These are phyloP conservation scores for Neurospora sp. DNA, from an alignment of 495 filamentous ascomycete genomes.

Conservation along the genomic window DNA sequence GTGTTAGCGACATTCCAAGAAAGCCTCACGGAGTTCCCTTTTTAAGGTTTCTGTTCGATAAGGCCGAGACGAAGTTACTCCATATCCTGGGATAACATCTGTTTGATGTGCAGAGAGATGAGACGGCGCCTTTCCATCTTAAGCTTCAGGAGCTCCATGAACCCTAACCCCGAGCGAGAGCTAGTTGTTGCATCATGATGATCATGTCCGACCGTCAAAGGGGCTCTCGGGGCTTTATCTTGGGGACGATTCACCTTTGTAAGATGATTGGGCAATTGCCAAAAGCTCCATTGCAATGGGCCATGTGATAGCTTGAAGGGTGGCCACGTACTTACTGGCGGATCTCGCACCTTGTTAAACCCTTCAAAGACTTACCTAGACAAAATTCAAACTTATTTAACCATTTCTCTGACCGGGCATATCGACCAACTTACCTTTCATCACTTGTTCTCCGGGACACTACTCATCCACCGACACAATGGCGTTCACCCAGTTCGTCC, in stretches of 20 bases:
- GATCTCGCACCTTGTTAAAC: background rate
- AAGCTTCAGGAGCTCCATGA: background rate
- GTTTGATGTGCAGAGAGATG: background rate
- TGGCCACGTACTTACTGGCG: background rate
- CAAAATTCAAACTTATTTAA: background rate
- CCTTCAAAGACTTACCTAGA: background rate
- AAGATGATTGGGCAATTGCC: background rate
- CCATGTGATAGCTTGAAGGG: background rate
- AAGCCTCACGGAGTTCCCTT: background rate
- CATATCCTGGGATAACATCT: background rate
- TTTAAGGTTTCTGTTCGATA: background rate
- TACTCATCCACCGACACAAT: slow-evolving; percentile 22
- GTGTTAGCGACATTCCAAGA: background rate
- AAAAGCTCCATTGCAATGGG: background rate
- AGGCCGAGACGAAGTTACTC: background rate
- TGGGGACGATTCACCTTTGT: background rate
- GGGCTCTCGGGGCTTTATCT: background rate
- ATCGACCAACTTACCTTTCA: background rate
- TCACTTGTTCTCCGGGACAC: background rate
- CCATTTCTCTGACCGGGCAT: background rate
- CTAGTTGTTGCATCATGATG: background rate
- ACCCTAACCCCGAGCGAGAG: background rate
- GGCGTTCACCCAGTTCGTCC: slow-evolving; percentile 11
- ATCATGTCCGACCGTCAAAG: background rate
- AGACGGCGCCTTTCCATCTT: background rate